These are phyloP conservation scores for Naganishia sp. DNA, from an alignment of 1,284 basidiomycete species.

Conservation along the genomic window DNA sequence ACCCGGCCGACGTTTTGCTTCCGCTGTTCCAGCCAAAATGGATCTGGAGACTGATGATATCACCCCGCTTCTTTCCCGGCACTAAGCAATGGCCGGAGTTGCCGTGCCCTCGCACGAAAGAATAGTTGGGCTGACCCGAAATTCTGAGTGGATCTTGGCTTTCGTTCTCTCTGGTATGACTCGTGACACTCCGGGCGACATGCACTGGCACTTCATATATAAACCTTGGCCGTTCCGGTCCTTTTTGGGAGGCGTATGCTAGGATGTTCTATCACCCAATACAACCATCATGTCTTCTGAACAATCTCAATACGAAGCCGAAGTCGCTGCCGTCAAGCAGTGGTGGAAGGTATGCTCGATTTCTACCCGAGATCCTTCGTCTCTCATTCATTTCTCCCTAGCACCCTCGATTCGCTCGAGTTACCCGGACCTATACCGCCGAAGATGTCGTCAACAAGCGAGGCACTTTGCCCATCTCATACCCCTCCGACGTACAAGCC, in stretches of 20 bases:
- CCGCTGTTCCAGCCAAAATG: slow-evolving; percentile 1
- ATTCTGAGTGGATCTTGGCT: slow-evolving; percentile 12
- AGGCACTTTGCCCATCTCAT: slow-evolving; percentile 80
- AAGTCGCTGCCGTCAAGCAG: slow-evolving; percentile 80
- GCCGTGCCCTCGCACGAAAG: slow-evolving; percentile 23
- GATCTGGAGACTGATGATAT: slow-evolving; percentile 11
- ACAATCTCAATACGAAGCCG: slow-evolving; percentile 65
- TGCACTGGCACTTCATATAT: slow-evolving; percentile 1
- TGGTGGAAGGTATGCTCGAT: slow-evolving; percentile 80
- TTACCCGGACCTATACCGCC: slow-evolving; percentile 87
- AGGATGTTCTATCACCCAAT: too few relatives aligned
- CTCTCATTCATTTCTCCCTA: slow-evolving; percentile 46
- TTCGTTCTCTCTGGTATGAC: slow-evolving; percentile 6
- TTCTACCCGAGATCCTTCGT: slow-evolving; percentile 2
- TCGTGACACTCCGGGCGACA: slow-evolving; percentile 6
- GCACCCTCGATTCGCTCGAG: slow-evolving; percentile 81
- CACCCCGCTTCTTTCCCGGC: slow-evolving; percentile 8
- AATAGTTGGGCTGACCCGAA: not conserved
- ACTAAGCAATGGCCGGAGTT: slow-evolving; percentile 25
- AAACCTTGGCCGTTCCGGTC: not conserved
- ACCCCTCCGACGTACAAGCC: slow-evolving; percentile 80
- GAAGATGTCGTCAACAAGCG: slow-evolving; percentile 91
- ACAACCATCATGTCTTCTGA: slow-evolving; percentile 40
- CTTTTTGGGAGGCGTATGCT: too few relatives aligned
- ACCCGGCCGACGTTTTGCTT: not conserved